Base-by-base conservation (phyloP, 768 basidiomycete species). In the Phanerochaete carnosa region DNA sequence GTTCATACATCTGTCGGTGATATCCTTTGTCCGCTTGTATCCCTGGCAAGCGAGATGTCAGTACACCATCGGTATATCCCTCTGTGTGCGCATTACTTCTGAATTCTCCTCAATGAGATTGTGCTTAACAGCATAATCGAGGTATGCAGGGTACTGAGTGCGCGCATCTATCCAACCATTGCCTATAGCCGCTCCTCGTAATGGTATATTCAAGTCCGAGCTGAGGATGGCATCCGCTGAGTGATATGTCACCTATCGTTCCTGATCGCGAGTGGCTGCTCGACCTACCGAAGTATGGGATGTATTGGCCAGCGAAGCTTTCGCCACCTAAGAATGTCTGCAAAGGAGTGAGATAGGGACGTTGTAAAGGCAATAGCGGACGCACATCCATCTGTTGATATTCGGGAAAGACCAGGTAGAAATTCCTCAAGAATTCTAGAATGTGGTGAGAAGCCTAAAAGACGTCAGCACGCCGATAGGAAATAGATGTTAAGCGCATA, bases 101-200 rank as follows among this genome's bases (percentile, higher is more conserved):
- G 90, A 83, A 26, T 85, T 85, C 64, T 82, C 79, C 66, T 90
- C 88, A 54, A 98, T 73, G 32, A 98, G 73, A 1, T 90, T 90
- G 45, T 89, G 85, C 67, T 90, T 87, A 47, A 90, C 81, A 1
- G 87, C 88, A 69, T 88, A 98, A 64, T 96, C 94, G 45, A 94
- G 75, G 71, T 92, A 98, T 19, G 94, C 81, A 16, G 91, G 86
- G 71, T 98, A 99, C 75, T 99, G 97, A 59, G 80, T 79, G 45
- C 84, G 83, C 0, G 88, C 87, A 71, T 98, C 95, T 50, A 97
- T 96, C 97, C 97, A 99, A 5, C 96, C 96, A 72, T 99, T 99
- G 23, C 97, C 97, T 46, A 99, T 97, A 0, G 96, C 92, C 16
- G 83, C 76, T 1, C 97, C 97, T 46, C 81, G 82, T 8, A 98